Base-by-base conservation (phyloP, 306 rosid species). In the Carpinus viminea region DNA sequence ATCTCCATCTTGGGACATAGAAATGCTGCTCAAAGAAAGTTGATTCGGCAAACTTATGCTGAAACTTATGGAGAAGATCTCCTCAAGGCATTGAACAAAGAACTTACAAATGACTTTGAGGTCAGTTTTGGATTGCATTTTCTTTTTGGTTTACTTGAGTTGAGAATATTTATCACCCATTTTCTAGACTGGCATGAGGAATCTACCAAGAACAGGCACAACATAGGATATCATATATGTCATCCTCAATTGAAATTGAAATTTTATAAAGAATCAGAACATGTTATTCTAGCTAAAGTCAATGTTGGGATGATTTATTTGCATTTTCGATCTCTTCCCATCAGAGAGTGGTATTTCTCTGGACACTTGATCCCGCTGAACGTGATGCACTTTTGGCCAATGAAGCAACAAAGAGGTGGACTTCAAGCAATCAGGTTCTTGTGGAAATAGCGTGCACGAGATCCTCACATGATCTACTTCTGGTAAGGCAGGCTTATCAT, bases 41-140 rank as follows among this genome's bases (percentile, higher is more conserved):
- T 70, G 24, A 85, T 89, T 17, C 77, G 82, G 81, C 78, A 85
- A 73, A 59, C 83, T 2, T 89, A 87, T 55, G 71, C 81, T 12
- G 88, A 85, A 53, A 59, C 74, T 20, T 85, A 81, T 70, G 81
- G 83, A 17, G 91, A 87, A 74, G 93, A 87, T 57, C 91, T 89
- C 68, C 89, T 85, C 38, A 85, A 77, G 69, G 68, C 81, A 9
- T 84, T 87, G 1, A 87, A 85, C 75, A 87, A 79, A 82, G 91
- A 87, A 76, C 89, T 87, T 65, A 79, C 93, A 20, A 85, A 81
- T 77, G 93, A 83, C 12, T 89, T 87, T 78, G 91, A 85, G 91
- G 91, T 84, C 53, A 79, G 84, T 28, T 76, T 80, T 54, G 68
- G 65, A 20, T 3, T 73, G 66, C n/a, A 8, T 48, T 48, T 41